These are phyloP conservation scores for Zasmidium angulare DNA, from an alignment of 2,329 filamentous ascomycete species.

Conservation along the genomic window DNA sequence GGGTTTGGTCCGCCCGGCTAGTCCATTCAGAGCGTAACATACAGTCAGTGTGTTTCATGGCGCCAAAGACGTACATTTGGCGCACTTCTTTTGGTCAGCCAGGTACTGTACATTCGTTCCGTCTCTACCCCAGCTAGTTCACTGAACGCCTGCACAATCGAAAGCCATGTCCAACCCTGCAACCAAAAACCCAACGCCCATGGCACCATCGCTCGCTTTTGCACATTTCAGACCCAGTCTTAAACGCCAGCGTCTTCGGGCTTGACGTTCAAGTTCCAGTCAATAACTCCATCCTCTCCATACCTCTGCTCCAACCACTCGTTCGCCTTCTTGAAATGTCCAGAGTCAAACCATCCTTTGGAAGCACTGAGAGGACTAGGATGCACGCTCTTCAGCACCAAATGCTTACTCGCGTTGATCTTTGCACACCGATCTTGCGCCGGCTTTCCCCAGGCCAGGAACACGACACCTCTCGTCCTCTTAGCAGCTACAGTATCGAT, in stretches of 20 bases:
- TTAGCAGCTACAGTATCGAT: slow-evolving; percentile 83
- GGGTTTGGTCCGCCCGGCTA: no score
- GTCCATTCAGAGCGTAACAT: no score
- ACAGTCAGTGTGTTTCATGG: no score
- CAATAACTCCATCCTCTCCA: slow-evolving; percentile 75
- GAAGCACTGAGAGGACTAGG: slow-evolving; percentile 88
- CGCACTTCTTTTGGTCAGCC: background rate
- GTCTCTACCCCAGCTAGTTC: no score
- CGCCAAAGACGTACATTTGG: background rate
- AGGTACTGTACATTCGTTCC: background rate
- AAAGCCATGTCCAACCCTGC: background rate
- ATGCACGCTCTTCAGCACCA: slow-evolving; percentile 83
- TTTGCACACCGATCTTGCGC: slow-evolving; percentile 76
- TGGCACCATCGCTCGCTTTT: background rate
- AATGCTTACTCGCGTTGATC: slow-evolving; percentile 71
- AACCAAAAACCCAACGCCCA: background rate
- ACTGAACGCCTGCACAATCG: background rate
- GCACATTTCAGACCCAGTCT: background rate
- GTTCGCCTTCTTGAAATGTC: slow-evolving; percentile 79
- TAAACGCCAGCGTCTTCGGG: slow-evolving; percentile 44
- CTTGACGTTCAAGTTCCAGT: slow-evolving; percentile 66
- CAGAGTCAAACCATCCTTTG: slow-evolving; percentile 69
- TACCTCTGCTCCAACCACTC: slow-evolving; percentile 80
- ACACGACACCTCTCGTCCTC: slow-evolving; percentile 80
- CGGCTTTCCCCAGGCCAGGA: slow-evolving; percentile 88